Conservation (phyloP, 108 stramenopile species). For the Fistulifera solaris region DNA sequence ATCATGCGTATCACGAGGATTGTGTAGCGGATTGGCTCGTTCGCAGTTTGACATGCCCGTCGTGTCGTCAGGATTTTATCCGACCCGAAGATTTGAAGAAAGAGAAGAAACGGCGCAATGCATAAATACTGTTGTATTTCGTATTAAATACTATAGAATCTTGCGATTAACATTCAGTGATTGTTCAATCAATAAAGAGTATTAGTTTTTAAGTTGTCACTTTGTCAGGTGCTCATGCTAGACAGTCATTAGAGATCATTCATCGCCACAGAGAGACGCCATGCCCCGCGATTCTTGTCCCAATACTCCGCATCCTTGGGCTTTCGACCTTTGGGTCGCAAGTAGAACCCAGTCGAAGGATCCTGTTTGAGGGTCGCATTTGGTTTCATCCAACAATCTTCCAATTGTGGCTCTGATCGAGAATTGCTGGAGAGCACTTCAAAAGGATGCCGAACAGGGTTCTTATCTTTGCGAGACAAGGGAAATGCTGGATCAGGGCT, state of each 20-base stretch:
- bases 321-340: constrained; percentile 5
- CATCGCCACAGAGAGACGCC: neutral
- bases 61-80: constrained; percentile 31
- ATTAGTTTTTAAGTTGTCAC: no score
- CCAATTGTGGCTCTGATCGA: constrained; percentile 1
- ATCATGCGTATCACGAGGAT: constrained; percentile 36
- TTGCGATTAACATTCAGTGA: no score
- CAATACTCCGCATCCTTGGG: constrained; percentile 4
- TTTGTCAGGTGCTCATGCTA: no score
- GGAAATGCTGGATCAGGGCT: no score
- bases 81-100: no score
- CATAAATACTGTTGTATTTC: no score
- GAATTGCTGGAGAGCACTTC: neutral
- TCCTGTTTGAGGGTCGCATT: neutral
- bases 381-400: neutral
- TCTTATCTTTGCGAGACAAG: no score
- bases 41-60: constrained; percentile 31
- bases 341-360: neutral
- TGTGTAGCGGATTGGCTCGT: constrained; percentile 39
- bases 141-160: no score
- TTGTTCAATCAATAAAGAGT: no score
- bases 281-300: neutral
- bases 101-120: no score
- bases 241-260: neutral
- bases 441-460: neutral